A percentile compares a stretch with the other conserved stretches of the same genome.
Evolutionary conservation across 2,329 filamentous ascomycete genomes (phyloP).

Genomic region (Calonectria montana): DNA sequence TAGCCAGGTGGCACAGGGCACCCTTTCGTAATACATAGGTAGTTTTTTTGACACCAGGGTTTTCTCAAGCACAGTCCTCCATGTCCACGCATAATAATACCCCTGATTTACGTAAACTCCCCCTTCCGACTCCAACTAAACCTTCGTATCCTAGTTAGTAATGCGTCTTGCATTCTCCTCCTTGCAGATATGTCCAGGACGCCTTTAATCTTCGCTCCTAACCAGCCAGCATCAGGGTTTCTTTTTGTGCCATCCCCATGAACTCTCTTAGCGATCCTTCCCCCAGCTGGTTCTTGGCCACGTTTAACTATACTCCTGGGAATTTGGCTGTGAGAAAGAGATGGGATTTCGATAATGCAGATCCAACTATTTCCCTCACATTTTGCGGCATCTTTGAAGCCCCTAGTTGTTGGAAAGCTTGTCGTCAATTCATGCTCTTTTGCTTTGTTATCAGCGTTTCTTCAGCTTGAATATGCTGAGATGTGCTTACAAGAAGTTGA

Average conservation of each 20-base stretch:
- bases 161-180: background rate
- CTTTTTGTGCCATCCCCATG: background rate
- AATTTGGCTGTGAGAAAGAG: too few species aligned
- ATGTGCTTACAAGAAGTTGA: too few species aligned
- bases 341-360: too few species aligned
- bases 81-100: slow-evolving; percentile 6
- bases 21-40: slow-evolving; percentile 10
- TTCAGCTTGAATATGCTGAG: too few species aligned
- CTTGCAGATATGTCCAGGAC: background rate
- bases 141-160: background rate
- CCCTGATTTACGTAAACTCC: slow-evolving; percentile 13
- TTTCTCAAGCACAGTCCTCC: background rate
- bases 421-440: too few species aligned
- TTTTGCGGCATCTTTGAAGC: too few species aligned
- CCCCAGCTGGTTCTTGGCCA: background rate
- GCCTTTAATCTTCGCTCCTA: background rate
- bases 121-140: background rate
- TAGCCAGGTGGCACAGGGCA: background rate
- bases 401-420: too few species aligned
- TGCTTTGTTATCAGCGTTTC: too few species aligned
- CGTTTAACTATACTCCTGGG: too few species aligned
- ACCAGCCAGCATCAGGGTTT: background rate
- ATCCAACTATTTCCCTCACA: too few species aligned
- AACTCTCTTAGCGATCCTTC: background rate
- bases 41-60: background rate